Base-by-base conservation (phyloP, 306 rosid genomes). In the Cicer yamashitae region DNA sequence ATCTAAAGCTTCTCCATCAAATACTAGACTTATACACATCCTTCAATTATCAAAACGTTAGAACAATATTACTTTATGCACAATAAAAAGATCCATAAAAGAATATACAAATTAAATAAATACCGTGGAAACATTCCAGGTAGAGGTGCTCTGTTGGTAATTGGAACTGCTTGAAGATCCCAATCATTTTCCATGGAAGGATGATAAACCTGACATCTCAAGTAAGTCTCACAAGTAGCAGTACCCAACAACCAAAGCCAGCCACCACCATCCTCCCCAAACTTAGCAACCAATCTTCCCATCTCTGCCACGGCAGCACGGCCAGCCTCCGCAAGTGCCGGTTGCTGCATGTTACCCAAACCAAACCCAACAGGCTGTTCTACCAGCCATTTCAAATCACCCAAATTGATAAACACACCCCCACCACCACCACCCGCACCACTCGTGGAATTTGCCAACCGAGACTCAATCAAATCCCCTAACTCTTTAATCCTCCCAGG, bases 151-250 rank as follows among this genome's bases (percentile, higher is more conserved):
- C 91, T 87, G 43, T 80, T 82, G 41, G 98, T 83, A 78, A 96
- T 84, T 18, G 98, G 91, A 61, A 96, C 90, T 3, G 97, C 97
- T 87, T 96, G 99, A 67, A 96, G 91, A 91, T 90, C 98, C 99
- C 99, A 96, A 82, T 90, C 97, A 71, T 75, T 89, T 80, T 96
- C 99, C 98, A 96, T 96, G 73, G 96, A 88, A 82, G 98, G 93
- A 70, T 96, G 99, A 86, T 92, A 96, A n/a, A 96, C 99, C 82
- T 92, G 99, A 76, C 99, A 96, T 79, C 98, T 90, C 91, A 96
- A 83, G 40, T 90, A 96, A 51, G 99, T 96, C 82, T 96, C 99
- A 85, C 97, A 96, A 61, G 98, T 96, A 64, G 98, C 98, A 75
- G 97, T 96, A 2, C 98, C 98, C 43, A 90, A 87, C 75, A 96